phyloP scores from a whole-genome alignment of 2,329 filamentous ascomycete genomes.

The Leptosphaerulina australis region DNA sequence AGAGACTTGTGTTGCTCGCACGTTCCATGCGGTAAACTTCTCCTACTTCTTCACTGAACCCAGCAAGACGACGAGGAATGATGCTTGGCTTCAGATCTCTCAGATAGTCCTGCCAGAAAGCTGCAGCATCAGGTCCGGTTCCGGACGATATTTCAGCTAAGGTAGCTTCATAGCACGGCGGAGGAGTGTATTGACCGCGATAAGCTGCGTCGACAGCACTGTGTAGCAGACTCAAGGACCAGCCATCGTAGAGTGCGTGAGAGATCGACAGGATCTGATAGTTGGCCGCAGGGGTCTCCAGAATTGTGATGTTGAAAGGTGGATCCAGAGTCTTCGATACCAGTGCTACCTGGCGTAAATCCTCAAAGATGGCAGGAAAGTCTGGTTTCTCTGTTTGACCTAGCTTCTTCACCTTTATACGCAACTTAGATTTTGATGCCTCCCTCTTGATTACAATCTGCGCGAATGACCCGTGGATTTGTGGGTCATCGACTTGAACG shows the following conservation, averaged over 20 bases:
- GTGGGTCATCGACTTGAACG: slow-evolving; percentile 66
- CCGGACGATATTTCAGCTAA: slow-evolving; percentile 61
- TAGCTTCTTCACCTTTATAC: background rate
- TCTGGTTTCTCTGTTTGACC: slow-evolving; percentile 36
- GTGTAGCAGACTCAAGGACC: slow-evolving; percentile 78
- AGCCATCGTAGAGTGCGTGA: slow-evolving; percentile 89
- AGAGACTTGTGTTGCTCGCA: slow-evolving; percentile 51
- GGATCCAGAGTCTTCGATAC: slow-evolving; percentile 11
- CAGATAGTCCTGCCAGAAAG: slow-evolving; percentile 76
- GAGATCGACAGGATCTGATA: slow-evolving; percentile 73
- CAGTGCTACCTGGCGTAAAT: slow-evolving; percentile 45
- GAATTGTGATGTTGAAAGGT: slow-evolving; percentile 48
- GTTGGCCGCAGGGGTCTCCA: slow-evolving; percentile 40
- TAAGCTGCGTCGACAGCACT: slow-evolving; percentile 73
- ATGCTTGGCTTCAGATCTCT: slow-evolving; percentile 54
- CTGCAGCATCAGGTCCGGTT: slow-evolving; percentile 55
- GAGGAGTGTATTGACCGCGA: slow-evolving; percentile 46
- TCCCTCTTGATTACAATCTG: slow-evolving; percentile 45
- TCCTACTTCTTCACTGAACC: slow-evolving; percentile 10
- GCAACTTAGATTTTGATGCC: background rate
- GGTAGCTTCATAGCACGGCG: slow-evolving; percentile 59
- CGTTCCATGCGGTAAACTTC: slow-evolving; percentile 54
- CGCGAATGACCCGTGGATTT: slow-evolving; percentile 61
- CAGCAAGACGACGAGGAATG: slow-evolving; percentile 45
- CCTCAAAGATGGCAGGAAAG: slow-evolving; percentile 40